phyloP scores from a whole-genome alignment of 75 land plant species.

The Pinus albicaulis region DNA sequence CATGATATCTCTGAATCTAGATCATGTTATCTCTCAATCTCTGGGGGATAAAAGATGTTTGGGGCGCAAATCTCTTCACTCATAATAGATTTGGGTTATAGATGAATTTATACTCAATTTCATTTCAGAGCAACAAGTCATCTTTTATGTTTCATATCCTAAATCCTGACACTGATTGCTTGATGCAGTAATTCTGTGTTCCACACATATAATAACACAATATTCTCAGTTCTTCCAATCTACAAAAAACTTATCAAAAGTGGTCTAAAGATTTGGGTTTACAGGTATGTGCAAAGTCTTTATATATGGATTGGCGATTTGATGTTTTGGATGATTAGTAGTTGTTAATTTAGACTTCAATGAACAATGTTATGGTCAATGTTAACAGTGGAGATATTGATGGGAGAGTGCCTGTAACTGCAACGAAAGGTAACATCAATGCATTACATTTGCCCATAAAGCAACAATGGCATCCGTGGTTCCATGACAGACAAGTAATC shows the following conservation, averaged over 20 bases:
- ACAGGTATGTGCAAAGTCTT: constrained; percentile 31
- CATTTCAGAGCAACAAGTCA: background rate
- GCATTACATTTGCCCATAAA: constrained; percentile 33
- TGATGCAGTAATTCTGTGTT: constrained; percentile 41
- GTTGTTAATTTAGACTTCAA: too few species aligned
- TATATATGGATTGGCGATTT: too few species aligned
- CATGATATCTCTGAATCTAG: background rate
- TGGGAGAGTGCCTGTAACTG: constrained; percentile 56
- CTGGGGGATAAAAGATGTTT: too few species aligned
- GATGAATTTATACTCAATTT: background rate
- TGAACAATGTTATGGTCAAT: background rate
- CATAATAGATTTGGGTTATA: too few species aligned
- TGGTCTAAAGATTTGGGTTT: constrained; percentile 61
- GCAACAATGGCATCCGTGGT: constrained; percentile 52
- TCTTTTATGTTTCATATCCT: background rate
- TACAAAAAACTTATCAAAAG: constrained; percentile 60
- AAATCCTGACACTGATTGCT: too few species aligned
- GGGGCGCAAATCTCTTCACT: too few species aligned
- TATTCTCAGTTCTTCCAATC: constrained; percentile 47
- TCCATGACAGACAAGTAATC: constrained; percentile 25
- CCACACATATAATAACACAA: constrained; percentile 27
- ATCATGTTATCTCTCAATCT: background rate
- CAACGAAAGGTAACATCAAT: constrained; percentile 42
- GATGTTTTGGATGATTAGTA: too few species aligned
- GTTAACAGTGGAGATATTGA: constrained; percentile 61